These are phyloP conservation scores for Lodderomyces jiufengensis DNA, from an alignment of 1,139 yeast genomes.

Conservation along the genomic window DNA sequence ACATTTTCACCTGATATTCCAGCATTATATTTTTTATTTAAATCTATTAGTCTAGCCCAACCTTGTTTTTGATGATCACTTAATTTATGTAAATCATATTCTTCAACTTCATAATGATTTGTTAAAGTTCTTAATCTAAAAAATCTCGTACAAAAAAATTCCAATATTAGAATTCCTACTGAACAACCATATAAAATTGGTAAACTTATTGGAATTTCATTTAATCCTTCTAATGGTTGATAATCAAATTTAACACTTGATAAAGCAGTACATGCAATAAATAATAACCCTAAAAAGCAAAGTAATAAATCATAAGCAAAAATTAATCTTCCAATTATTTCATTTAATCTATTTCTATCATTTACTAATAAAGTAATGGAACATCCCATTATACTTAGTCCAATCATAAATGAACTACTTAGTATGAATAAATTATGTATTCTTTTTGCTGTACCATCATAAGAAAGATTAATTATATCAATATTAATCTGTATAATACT, in stretches of 20 bases:
- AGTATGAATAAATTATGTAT: conserved; percentile 16
- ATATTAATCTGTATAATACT: conserved; percentile 16
- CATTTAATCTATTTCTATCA: conserved; percentile 16
- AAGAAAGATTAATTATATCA: conserved; percentile 9
- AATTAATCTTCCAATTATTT: conserved; percentile 15
- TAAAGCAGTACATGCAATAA: conserved; percentile 10
- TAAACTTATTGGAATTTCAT: conserved; percentile 14
- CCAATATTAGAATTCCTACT: conserved; percentile 10
- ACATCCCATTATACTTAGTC: conserved; percentile 15
- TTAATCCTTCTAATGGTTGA: conserved; percentile 5
- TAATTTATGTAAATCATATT: conserved; percentile 25
- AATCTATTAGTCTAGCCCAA: conserved; percentile 35
- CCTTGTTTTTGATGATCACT: conserved; percentile 30
- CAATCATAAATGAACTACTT: conserved; percentile 14
- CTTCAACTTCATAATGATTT: conserved; percentile 27
- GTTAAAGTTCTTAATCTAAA: conserved; percentile 14
- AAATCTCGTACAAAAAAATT: conserved; percentile 15
- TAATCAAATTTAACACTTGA: conserved; percentile 11
- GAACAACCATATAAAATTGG: conserved; percentile 15
- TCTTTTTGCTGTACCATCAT: conserved; percentile 10
- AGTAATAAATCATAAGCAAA: conserved; percentile 13
- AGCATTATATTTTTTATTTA: conserved; percentile 26
- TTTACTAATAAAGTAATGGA: conserved; percentile 13
- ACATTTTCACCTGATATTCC: conserved; percentile 39
- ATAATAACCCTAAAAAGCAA: conserved; percentile 5